These are phyloP conservation scores for Collybiopsis luxurians DNA, from an alignment of 768 basidiomycete species.

Conservation along the genomic window DNA sequence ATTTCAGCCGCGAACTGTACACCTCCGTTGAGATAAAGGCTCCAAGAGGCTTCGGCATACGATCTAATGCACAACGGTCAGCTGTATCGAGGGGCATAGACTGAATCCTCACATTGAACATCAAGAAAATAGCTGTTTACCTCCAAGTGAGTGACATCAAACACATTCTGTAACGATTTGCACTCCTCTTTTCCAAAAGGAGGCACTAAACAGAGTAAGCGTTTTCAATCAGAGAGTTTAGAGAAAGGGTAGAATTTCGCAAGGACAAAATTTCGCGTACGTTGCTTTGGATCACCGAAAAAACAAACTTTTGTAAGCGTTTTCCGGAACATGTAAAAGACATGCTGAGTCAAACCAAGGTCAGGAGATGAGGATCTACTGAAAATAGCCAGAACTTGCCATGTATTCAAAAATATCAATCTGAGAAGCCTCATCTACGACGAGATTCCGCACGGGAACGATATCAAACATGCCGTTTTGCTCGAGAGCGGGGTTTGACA, in stretches of 20 bases:
- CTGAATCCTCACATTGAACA: not conserved
- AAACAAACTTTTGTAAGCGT: constrained; percentile 42
- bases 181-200: constrained; percentile 46
- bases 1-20: constrained; percentile 51
- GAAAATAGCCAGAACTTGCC: constrained; percentile 24
- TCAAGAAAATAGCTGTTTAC: constrained; percentile 10
- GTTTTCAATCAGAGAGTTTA: not conserved
- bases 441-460: constrained; percentile 41
- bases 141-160: constrained; percentile 33
- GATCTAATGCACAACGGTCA: constrained; percentile 28
- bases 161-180: constrained; percentile 27
- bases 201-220: constrained; percentile 35
- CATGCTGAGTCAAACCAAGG: constrained; percentile 26
- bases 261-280: constrained; percentile 27
- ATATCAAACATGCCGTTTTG: constrained; percentile 28
- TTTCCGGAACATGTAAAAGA: constrained; percentile 39
- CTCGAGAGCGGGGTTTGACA: constrained; percentile 43
- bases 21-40: constrained; percentile 50
- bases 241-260: too few relatives aligned
- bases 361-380: not conserved
- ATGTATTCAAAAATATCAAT: constrained; percentile 47
- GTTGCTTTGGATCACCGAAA: constrained; percentile 54
- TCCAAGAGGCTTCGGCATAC: constrained; percentile 55
- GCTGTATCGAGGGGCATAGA: not conserved
- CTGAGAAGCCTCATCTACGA: constrained; percentile 59